Conservation (phyloP, 202 grass and related monocot genomes). For the Zizania palustris region DNA sequence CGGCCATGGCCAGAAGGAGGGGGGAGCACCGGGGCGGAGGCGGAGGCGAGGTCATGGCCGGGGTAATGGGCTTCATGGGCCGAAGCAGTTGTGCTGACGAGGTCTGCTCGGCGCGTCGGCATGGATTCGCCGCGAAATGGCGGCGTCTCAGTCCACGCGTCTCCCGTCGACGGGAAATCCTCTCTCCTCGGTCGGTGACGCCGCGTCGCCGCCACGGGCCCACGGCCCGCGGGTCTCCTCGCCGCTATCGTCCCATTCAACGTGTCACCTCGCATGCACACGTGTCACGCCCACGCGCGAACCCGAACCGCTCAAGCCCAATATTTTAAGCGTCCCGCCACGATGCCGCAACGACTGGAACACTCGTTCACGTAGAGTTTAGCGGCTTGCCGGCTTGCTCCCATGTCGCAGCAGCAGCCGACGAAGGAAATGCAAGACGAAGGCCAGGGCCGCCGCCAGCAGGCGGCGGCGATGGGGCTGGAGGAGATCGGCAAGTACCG, state of each 20-base stretch:
- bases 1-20: background rate
- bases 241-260: slow-evolving; percentile 17
- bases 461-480: slow-evolving; percentile 14
- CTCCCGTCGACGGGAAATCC: background rate
- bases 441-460: too few species aligned
- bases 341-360: background rate
- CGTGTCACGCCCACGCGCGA: slow-evolving; percentile 18
- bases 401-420: slow-evolving; percentile 53
- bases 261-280: slow-evolving; percentile 18
- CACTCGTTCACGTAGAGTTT: background rate
- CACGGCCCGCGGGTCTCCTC: background rate
- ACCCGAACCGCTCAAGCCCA: slow-evolving; percentile 21
- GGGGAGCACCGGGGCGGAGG: background rate
- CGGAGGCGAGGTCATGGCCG: background rate
- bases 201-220: too few species aligned
- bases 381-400: background rate
- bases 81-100: background rate
- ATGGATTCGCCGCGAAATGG: background rate
- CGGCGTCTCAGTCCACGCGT: background rate
- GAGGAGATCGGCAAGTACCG: slow-evolving; percentile 77
- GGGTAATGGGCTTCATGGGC: background rate
- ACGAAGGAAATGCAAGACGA: slow-evolving; percentile 48
- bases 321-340: slow-evolving; percentile 38
- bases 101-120: background rate
- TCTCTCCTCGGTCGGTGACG: too few species aligned